Percentiles rank a stretch among this genome's conserved stretches.
Evolutionary conservation across 2,329 filamentous ascomycete genomes (phyloP).

Genomic region (Aspergillus felis): DNA sequence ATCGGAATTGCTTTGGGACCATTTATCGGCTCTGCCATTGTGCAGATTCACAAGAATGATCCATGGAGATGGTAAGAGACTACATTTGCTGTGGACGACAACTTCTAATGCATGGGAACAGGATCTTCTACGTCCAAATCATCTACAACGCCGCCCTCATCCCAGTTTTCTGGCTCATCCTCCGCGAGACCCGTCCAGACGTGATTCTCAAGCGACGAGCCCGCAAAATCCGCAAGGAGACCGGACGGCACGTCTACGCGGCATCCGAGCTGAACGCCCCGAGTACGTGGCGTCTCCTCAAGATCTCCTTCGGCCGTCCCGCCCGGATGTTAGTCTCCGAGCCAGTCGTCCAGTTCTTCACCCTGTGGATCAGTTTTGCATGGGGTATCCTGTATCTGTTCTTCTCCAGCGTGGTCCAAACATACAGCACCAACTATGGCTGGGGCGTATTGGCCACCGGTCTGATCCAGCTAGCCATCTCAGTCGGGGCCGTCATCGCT

Average conservation of each 20-base stretch:
- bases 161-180: conserved; percentile 39
- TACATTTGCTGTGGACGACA: no score
- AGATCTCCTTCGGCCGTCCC: conserved; percentile 39
- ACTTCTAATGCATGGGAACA: conserved; percentile 9
- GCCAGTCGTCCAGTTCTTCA: conserved; percentile 42
- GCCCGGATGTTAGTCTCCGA: conserved; percentile 40
- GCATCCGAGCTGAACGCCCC: conserved; percentile 21
- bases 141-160: conserved; percentile 42
- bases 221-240: conserved; percentile 35
- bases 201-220: conserved; percentile 41
- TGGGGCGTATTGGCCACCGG: conserved; percentile 35
- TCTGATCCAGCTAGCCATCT: conserved; percentile 41
- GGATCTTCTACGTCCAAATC: conserved; percentile 46
- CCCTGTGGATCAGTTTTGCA: conserved; percentile 43
- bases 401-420: conserved; percentile 40
- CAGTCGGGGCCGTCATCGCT: conserved; percentile 40
- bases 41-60: conserved; percentile 28
- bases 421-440: conserved; percentile 36
- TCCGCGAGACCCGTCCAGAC: conserved; percentile 41
- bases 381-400: conserved; percentile 45
- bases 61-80: conserved; percentile 41
- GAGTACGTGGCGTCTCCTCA: conserved; percentile 26
- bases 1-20: conserved; percentile 44
- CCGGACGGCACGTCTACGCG: conserved; percentile 22
- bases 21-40: conserved; percentile 40